Conservation (phyloP, 345 rosid species). For the Gossypium arboreum region DNA sequence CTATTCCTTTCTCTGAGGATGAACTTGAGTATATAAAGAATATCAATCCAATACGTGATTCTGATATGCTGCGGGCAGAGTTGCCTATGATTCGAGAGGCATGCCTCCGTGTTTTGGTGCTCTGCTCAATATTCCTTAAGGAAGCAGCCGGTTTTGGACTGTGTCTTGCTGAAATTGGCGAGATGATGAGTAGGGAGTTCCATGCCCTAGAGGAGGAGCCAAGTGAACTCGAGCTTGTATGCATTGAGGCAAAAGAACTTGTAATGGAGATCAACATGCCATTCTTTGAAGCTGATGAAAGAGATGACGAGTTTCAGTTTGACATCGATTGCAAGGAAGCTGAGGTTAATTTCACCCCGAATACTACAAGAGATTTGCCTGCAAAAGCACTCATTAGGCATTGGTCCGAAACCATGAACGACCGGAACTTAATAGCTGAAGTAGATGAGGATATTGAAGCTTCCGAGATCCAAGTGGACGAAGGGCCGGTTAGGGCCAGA, state of each 20-base stretch:
- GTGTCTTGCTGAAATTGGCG: conserved; percentile 95
- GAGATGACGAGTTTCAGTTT: conserved; percentile 68
- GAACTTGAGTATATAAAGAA: conserved; percentile 76
- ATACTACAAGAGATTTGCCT: conserved; percentile 43
- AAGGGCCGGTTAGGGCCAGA: no score
- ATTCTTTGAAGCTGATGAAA: conserved; percentile 49
- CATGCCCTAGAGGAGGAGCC: conserved; percentile 84
- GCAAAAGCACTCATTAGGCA: conserved; percentile 32
- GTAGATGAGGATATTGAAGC: conserved; percentile 38
- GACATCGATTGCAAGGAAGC: conserved; percentile 66
- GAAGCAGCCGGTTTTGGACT: conserved; percentile 77
- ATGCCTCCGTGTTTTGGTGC: conserved; percentile 72
- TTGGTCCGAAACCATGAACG: conserved; percentile 41
- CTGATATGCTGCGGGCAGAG: conserved; percentile 70
- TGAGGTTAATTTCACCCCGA: conserved; percentile 36
- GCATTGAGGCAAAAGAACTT: conserved; percentile 77
- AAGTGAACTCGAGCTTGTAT: conserved; percentile 86
- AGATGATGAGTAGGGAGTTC: conserved; percentile 96
- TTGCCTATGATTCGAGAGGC: conserved; percentile 97
- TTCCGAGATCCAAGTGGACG: not conserved
- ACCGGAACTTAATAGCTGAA: conserved; percentile 46
- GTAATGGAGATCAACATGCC: conserved; percentile 49
- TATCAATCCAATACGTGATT: conserved; percentile 60
- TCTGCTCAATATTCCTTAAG: conserved; percentile 80
- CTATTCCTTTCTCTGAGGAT: conserved; percentile 89